Evolutionary conservation across 1,139 yeast genomes (phyloP).

Genomic region (Fermentozyma sake): DNA sequence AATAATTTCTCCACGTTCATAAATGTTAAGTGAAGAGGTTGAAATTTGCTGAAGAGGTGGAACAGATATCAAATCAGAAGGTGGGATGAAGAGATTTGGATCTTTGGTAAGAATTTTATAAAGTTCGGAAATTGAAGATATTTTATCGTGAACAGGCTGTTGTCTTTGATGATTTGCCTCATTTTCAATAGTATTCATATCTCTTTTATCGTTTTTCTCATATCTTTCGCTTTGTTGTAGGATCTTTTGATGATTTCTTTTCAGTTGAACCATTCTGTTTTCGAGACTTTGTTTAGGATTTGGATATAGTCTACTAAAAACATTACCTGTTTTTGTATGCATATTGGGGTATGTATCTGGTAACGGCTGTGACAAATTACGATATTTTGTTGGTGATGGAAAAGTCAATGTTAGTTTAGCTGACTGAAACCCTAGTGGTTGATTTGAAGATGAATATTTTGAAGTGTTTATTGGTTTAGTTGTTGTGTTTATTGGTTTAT

Average conservation of each 20-base stretch:
- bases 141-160: too few species aligned
- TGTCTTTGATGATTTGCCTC: too few species aligned
- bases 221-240: slow-evolving; percentile 6
- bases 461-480: too few species aligned
- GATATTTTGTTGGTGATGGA: slow-evolving; percentile 8
- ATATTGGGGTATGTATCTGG: too few species aligned
- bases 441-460: too few species aligned
- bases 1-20: slow-evolving; percentile 52
- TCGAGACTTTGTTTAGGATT: slow-evolving; percentile 4
- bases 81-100: too few species aligned
- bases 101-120: too few species aligned
- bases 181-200: too few species aligned
- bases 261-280: slow-evolving; percentile 7
- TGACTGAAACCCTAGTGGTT: slow-evolving; percentile 1
- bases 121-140: too few species aligned
- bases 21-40: slow-evolving; percentile 27
- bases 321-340: slow-evolving; percentile 9
- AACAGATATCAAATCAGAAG: too few species aligned
- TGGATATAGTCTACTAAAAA: slow-evolving; percentile 13
- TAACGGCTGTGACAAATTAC: slow-evolving; percentile 9
- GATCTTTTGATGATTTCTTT: slow-evolving; percentile 6
- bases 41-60: slow-evolving; percentile 5
- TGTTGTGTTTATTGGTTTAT: too few species aligned
- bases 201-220: background rate
- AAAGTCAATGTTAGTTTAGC: slow-evolving; percentile 3